A percentile compares a stretch with the other conserved stretches of the same genome.
phyloP scores from a whole-genome alignment of 768 basidiomycete genomes.

The Russula compacta region DNA sequence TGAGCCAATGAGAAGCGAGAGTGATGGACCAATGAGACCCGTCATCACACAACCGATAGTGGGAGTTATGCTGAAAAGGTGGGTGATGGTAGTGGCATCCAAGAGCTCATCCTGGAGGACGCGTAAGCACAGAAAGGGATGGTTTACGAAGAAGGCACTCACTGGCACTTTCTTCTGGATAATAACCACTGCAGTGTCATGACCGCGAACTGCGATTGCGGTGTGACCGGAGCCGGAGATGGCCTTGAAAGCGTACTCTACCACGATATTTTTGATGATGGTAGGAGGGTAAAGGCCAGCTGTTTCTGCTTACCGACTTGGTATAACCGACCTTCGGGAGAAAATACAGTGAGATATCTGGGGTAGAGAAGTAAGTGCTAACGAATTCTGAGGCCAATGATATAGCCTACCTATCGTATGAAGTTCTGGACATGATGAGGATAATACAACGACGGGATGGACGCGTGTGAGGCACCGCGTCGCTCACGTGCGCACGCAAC shows the following conservation, averaged over 20 bases:
- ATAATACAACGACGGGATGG: background rate
- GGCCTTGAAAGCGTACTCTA: slow-evolving; percentile 99
- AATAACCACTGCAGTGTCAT: slow-evolving; percentile 91
- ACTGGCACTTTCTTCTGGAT: slow-evolving; percentile 99
- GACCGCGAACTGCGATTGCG: slow-evolving; percentile 84
- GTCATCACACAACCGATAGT: slow-evolving; percentile 98
- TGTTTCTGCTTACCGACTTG: slow-evolving; percentile 76
- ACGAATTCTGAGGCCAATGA: background rate
- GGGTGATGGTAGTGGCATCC: slow-evolving; percentile 88
- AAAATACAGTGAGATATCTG: slow-evolving; percentile 95
- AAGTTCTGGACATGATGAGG: slow-evolving; percentile 77
- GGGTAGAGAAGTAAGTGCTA: background rate
- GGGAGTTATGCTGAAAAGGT: slow-evolving; percentile 92
- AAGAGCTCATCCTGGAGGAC: slow-evolving; percentile 83
- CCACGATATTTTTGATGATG: background rate
- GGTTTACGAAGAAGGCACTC: slow-evolving; percentile 10
- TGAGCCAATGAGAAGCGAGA: background rate
- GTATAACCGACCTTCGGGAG: slow-evolving; percentile 92
- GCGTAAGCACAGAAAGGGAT: background rate
- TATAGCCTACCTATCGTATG: slow-evolving; percentile 68
- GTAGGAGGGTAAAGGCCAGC: too few relatives aligned
- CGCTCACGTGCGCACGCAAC: too few relatives aligned
- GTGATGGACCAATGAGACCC: slow-evolving; percentile 74
- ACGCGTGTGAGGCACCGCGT: background rate
- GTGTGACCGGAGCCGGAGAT: slow-evolving; percentile 97